Conservation (phyloP, 2,329 filamentous ascomycete species). For the Fusarium staphyleae region DNA sequence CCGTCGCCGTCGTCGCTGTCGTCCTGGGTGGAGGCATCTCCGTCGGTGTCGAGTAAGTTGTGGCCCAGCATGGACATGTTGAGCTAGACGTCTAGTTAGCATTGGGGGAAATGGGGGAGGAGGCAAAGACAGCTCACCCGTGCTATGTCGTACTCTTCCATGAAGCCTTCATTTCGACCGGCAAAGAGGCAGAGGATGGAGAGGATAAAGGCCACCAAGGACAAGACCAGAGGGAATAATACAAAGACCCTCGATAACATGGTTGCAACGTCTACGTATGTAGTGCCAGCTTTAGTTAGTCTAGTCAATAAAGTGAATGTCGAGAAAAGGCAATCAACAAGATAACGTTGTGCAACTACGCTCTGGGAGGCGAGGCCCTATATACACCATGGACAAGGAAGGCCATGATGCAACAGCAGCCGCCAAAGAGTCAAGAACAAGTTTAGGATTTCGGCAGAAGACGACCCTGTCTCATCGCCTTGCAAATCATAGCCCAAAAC, state of each 20-base stretch:
- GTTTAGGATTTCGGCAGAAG: constrained; percentile 7
- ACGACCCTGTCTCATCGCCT: constrained; percentile 6
- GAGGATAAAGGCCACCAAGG: constrained; percentile 50
- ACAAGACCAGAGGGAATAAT: constrained; percentile 48
- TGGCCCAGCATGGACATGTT: constrained; percentile 51
- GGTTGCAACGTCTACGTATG: not conserved
- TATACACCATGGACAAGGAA: constrained; percentile 17
- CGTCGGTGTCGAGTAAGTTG: constrained; percentile 40
- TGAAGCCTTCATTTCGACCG: constrained; percentile 50
- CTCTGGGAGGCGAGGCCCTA: constrained; percentile 18
- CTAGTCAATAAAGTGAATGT: constrained; percentile 12
- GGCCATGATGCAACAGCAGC: constrained; percentile 25
- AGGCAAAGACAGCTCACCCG: constrained; percentile 44
- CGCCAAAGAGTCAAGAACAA: constrained; percentile 11
- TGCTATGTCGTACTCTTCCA: constrained; percentile 53
- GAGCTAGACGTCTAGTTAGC: constrained; percentile 39
- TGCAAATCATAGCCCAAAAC: constrained; percentile 36
- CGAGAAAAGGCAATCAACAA: constrained; percentile 5
- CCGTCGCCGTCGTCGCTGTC: constrained; percentile 37
- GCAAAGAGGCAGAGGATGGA: constrained; percentile 51
- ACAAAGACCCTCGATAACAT: constrained; percentile 44
- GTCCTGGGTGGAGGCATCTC: constrained; percentile 37
- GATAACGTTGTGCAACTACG: not conserved
- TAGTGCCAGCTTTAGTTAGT: constrained; percentile 1
- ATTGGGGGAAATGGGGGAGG: too few species aligned